These are phyloP conservation scores for Dorcoceras hygrometricum DNA, from an alignment of 257 asterid species.

Conservation along the genomic window DNA sequence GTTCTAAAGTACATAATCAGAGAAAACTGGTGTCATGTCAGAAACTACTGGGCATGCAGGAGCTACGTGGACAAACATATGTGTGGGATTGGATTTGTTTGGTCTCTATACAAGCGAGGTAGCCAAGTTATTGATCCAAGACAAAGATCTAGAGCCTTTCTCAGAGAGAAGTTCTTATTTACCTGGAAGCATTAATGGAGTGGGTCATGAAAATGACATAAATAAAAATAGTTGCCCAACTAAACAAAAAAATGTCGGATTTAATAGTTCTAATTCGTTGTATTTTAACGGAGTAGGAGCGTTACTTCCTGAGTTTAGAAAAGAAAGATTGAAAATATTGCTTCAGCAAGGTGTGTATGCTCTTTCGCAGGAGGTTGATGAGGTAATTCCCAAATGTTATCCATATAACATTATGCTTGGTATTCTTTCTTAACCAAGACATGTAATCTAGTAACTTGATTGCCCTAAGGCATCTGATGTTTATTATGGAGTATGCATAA, in stretches of 20 bases:
- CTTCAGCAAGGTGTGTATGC: constrained; percentile 54
- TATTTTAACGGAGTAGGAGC: constrained; percentile 62
- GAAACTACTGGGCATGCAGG: constrained; percentile 27
- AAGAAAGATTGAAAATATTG: constrained; percentile 50
- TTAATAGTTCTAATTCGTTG: constrained; percentile 30
- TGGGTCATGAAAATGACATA: constrained; percentile 21
- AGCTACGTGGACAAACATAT: constrained; percentile 25
- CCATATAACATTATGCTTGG: not conserved
- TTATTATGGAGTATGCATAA: not conserved
- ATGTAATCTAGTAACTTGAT: not conserved
- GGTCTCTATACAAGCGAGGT: constrained; percentile 52
- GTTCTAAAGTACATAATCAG: constrained; percentile 34
- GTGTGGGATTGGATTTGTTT: constrained; percentile 63
- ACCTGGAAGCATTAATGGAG: constrained; percentile 26
- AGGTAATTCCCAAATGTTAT: constrained; percentile 42
- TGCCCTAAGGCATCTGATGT: not conserved
- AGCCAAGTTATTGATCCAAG: constrained; percentile 47
- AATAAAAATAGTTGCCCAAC: constrained; percentile 24
- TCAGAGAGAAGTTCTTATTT: constrained; percentile 26
- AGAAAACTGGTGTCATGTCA: constrained; percentile 34
- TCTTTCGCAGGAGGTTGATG: constrained; percentile 68
- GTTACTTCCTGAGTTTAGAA: constrained; percentile 46
- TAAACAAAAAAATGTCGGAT: constrained; percentile 13
- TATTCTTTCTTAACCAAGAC: not conserved
- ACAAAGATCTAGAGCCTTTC: constrained; percentile 41